Evolutionary conservation across 768 basidiomycete genomes (phyloP).

Genomic region (Neoboletus magnificus): DNA sequence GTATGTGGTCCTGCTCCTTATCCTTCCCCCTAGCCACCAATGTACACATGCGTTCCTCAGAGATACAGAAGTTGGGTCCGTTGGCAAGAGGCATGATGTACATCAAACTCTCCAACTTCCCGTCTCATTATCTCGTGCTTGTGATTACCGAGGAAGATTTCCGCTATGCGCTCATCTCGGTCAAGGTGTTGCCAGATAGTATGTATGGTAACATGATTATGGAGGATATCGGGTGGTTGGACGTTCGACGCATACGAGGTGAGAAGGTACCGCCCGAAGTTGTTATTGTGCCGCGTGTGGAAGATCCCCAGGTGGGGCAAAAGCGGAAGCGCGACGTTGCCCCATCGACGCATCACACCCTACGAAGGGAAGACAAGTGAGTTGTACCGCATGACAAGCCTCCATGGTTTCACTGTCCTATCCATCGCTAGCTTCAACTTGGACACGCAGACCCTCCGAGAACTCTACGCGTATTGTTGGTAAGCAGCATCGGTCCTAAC

Average conservation of each 20-base stretch:
- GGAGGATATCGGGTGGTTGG: constrained; percentile 79
- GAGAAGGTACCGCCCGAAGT: constrained; percentile 31
- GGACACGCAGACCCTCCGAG: constrained; percentile 67
- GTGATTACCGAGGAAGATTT: constrained; percentile 77
- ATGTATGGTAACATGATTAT: constrained; percentile 61
- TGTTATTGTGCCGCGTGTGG: constrained; percentile 10
- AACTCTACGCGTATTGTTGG: constrained; percentile 89
- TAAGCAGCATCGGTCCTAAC: constrained; percentile 30
- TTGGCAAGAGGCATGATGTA: constrained; percentile 61
- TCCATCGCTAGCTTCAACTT: constrained; percentile 49
- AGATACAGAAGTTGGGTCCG: constrained; percentile 67
- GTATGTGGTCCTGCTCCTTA: constrained; percentile 34
- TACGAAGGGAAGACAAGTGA: constrained; percentile 30
- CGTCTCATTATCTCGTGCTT: constrained; percentile 79
- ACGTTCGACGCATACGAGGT: constrained; percentile 63
- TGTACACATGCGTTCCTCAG: constrained; percentile 35
- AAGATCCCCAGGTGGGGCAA: constrained; percentile 22
- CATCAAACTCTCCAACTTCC: constrained; percentile 75
- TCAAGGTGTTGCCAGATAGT: constrained; percentile 50
- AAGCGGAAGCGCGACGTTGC: constrained; percentile 29
- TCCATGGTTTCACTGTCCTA: not conserved
- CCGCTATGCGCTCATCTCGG: constrained; percentile 78
- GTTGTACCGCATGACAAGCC: not conserved
- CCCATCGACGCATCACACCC: not conserved
- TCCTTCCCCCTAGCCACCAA: not conserved